A percentile compares a stretch with the other conserved stretches of the same genome.
Evolutionary conservation across 2,329 filamentous ascomycete genomes (phyloP).

Genomic region (Byssochlamys sp.): DNA sequence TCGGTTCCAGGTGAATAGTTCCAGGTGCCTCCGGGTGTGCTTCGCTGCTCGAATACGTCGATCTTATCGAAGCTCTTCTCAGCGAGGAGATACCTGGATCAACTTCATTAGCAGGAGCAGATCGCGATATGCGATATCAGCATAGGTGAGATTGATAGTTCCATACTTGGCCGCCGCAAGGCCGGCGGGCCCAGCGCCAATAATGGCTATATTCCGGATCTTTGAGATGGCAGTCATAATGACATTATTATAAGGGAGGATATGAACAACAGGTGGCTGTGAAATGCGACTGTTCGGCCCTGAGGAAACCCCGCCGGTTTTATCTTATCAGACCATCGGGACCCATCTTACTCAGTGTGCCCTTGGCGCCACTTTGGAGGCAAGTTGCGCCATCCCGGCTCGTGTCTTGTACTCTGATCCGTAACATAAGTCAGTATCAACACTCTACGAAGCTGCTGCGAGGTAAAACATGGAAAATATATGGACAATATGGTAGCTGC

Average conservation of each 20-base stretch:
- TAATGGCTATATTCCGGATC: slow-evolving; percentile 53
- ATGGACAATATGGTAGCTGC: too few species aligned
- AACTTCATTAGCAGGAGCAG: slow-evolving; percentile 5
- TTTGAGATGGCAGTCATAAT: background rate
- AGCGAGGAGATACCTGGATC: slow-evolving; percentile 56
- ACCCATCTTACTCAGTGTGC: background rate
- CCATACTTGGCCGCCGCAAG: slow-evolving; percentile 61
- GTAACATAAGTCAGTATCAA: too few species aligned
- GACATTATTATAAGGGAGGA: background rate
- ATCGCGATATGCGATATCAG: background rate
- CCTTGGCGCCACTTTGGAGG: background rate
- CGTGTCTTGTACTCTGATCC: background rate
- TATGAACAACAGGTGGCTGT: background rate
- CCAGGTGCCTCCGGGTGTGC: slow-evolving; percentile 73
- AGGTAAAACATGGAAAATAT: too few species aligned
- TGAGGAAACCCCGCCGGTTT: background rate
- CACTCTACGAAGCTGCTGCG: too few species aligned
- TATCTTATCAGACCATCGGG: background rate
- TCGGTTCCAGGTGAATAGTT: slow-evolving; percentile 55
- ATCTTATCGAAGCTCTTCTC: slow-evolving; percentile 62
- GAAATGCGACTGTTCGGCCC: background rate
- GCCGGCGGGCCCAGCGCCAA: slow-evolving; percentile 75
- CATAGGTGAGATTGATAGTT: background rate
- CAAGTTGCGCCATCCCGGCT: background rate
- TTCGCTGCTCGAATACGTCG: slow-evolving; percentile 72